phyloP scores from a whole-genome alignment of 306 rosid genomes.

The Ormosia emarginata region DNA sequence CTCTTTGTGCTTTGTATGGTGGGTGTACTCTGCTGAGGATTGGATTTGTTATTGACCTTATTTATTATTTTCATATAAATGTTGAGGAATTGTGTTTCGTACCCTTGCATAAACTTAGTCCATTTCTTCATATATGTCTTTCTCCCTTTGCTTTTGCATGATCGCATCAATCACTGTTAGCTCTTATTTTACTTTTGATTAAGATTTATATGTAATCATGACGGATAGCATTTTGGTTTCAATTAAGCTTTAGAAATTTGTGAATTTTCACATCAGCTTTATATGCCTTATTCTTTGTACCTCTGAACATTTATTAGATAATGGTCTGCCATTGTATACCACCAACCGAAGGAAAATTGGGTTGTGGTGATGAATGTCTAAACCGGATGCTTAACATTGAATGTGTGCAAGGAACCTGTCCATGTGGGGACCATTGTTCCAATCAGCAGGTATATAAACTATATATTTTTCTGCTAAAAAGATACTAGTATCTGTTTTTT shows the following conservation, averaged over 20 bases:
- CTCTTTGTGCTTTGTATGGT: background rate
- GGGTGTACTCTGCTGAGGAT: conserved; percentile 15
- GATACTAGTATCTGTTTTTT: background rate
- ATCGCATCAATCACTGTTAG: background rate
- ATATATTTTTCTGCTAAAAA: conserved; percentile 6
- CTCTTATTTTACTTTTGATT: conserved; percentile 13
- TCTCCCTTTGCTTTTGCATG: background rate
- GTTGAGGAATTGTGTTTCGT: background rate
- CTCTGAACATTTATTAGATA: conserved; percentile 49
- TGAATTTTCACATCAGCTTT: background rate
- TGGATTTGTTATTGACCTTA: background rate
- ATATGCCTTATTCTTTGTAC: conserved; percentile 15
- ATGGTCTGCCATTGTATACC: conserved; percentile 94
- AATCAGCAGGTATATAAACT: conserved; percentile 78
- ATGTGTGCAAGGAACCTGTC: conserved; percentile 88
- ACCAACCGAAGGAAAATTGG: conserved; percentile 52
- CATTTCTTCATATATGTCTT: background rate
- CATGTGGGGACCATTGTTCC: conserved; percentile 84
- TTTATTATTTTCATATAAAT: background rate
- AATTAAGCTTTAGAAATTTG: background rate
- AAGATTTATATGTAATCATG: conserved; percentile 14
- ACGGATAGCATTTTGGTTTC: background rate
- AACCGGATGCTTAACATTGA: conserved; percentile 93
- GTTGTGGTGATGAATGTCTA: conserved; percentile 95
- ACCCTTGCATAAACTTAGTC: conserved; percentile 2